Conservation (phyloP, 208 protist species). For the Leishmania gerbilli region DNA sequence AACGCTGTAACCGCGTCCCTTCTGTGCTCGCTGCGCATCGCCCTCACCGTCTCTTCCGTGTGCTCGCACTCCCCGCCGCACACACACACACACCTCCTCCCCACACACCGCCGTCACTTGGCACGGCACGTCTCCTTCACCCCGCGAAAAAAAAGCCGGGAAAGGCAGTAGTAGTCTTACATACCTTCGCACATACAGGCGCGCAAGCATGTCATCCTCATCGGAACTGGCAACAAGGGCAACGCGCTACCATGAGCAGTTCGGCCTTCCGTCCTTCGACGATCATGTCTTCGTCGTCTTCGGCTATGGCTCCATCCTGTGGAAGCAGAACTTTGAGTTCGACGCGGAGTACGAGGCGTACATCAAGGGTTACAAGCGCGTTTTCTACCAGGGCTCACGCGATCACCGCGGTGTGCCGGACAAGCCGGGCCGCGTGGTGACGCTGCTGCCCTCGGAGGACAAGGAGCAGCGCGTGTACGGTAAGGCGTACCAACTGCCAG, state of each 20-base stretch:
- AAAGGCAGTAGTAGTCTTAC: not conserved
- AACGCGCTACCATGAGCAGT: constrained; percentile 30
- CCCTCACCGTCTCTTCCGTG: not conserved
- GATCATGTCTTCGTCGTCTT: constrained; percentile 70
- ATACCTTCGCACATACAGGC: not conserved
- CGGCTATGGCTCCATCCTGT: constrained; percentile 86
- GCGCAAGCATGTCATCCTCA: constrained; percentile 1
- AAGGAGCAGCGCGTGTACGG: constrained; percentile 58
- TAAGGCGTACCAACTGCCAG: constrained; percentile 74
- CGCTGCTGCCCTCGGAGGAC: constrained; percentile 50
- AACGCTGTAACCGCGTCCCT: not conserved
- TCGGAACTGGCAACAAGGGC: not conserved
- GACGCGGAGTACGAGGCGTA: constrained; percentile 56
- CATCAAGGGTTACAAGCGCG: constrained; percentile 66
- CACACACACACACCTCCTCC: not conserved
- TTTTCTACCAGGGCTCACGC: constrained; percentile 81
- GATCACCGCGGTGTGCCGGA: constrained; percentile 76
- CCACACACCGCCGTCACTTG: no score
- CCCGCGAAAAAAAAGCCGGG: not conserved
- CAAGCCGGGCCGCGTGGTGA: constrained; percentile 77
- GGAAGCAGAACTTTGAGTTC: constrained; percentile 88
- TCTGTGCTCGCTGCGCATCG: not conserved
- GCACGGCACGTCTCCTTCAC: not conserved
- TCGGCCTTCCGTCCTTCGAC: constrained; percentile 51
- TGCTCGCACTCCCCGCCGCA: not conserved